Percentiles rank a stretch among this genome's conserved stretches.
These are phyloP conservation scores for Exophiala xenobiotica DNA, from an alignment of 2,329 filamentous ascomycete species.

Conservation along the genomic window DNA sequence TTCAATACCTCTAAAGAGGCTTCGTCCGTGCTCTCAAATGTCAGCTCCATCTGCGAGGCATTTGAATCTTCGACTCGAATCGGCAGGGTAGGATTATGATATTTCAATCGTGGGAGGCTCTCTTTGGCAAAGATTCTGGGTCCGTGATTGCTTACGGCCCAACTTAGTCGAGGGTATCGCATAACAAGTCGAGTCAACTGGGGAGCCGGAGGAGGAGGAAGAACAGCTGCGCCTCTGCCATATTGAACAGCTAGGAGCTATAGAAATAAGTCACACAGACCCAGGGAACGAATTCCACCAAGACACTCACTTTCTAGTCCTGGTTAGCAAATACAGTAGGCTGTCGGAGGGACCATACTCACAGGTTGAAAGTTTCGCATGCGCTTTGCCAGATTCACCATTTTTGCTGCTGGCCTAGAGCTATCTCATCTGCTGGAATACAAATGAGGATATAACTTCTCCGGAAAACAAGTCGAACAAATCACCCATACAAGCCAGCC, in stretches of 20 bases:
- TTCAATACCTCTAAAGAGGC: constrained; percentile 6
- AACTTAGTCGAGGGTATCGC: constrained; percentile 43
- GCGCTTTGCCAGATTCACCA: constrained; percentile 58
- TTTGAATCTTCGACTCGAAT: constrained; percentile 72
- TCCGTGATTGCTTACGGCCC: constrained; percentile 41
- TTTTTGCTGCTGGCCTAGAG: constrained; percentile 35
- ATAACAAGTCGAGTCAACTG: constrained; percentile 40
- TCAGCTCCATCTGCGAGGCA: constrained; percentile 42
- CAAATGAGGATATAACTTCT: background rate
- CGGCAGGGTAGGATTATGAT: constrained; percentile 80
- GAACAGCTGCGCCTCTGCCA: constrained; percentile 77
- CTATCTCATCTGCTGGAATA: constrained; percentile 37
- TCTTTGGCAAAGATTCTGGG: constrained; percentile 83
- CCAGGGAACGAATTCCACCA: constrained; percentile 12
- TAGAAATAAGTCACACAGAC: constrained; percentile 20
- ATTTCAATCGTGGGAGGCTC: constrained; percentile 84
- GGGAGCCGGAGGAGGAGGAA: constrained; percentile 56
- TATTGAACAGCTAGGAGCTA: constrained; percentile 73
- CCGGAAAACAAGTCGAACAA: background rate
- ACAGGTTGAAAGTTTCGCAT: constrained; percentile 73
- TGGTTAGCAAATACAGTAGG: constrained; percentile 4
- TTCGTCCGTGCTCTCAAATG: constrained; percentile 36
- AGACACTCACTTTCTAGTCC: constrained; percentile 16
- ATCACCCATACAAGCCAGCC: too few relatives aligned
- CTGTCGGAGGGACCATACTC: constrained; percentile 39